Conservation (phyloP, 179 eudicot genomes). For the Spinacia oleracea region DNA sequence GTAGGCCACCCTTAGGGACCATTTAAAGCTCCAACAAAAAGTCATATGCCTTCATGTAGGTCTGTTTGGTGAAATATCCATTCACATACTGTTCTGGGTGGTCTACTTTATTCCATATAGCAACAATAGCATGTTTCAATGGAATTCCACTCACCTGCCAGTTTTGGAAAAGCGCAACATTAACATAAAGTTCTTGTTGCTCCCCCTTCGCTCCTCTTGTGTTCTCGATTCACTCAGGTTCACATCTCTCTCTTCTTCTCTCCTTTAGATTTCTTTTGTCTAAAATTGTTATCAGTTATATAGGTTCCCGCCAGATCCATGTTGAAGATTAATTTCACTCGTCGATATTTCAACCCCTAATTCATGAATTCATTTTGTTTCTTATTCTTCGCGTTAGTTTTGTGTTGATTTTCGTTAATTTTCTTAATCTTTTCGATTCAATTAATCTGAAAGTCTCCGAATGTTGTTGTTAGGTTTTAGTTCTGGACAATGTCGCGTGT, state of each 20-base stretch:
- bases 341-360: not conserved
- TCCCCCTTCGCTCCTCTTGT: no score
- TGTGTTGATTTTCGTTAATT: no score
- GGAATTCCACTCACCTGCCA: no score
- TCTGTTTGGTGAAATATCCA: no score
- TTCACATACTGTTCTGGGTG: no score
- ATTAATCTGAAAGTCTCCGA: not conserved
- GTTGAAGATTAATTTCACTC: not conserved
- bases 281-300: not conserved
- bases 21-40: no score
- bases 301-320: not conserved
- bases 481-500: slow-evolving; percentile 19
- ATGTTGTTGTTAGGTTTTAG: not conserved
- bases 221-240: not conserved
- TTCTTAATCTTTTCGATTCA: not conserved
- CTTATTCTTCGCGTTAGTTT: not conserved
- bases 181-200: no score
- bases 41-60: no score
- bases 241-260: not conserved
- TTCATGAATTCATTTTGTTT: not conserved
- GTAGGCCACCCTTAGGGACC: no score
- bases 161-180: no score
- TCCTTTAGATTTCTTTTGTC: not conserved
- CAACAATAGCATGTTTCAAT: no score
- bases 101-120: no score